Base-by-base conservation (phyloP, 2,329 filamentous ascomycete genomes). In the Scedosporium apiospermum region DNA sequence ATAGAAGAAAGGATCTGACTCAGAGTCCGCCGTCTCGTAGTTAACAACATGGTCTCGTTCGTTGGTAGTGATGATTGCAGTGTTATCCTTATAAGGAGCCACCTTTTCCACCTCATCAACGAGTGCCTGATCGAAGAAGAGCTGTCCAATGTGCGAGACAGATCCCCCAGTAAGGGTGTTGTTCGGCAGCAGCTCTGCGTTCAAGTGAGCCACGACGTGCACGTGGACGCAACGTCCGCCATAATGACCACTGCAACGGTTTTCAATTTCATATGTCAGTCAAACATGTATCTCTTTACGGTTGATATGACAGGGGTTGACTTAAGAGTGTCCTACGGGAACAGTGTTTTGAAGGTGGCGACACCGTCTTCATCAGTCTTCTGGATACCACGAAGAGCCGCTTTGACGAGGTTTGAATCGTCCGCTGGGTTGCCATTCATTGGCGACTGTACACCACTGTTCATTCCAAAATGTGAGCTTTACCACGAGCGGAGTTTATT, bases 121-220 rank as follows among this genome's bases (percentile, higher is more conserved):
- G 42, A 85, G 76, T 65, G 76, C 75, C 69, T 84, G 79, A 71
- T 85, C 82, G 69, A 85, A 83, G 76, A 83, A 87, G 64, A 84
- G 71, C 70, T 88, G 84, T n/a, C 84, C 84, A 42, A 86, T 78
- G 71, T 87, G 83, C 2, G 80, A 77, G 57, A 81, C 77, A 30
- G 74, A 76, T 23, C 79, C 76, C 63, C 77, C 80, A 27, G 73
- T 71, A 64, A 83, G 74, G 63, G 82, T 85, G 66, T 77, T 75
- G 73, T 85, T 84, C 57, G 75, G 66, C 58, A 77, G 73, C 6
- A 77, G 68, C 10, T 69, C 71, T 27, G 72, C 71, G 61, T 70
- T 67, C 62, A 65, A 64, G 67, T 73, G 71, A 41, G 70, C 69
- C 62, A 75, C 68, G 46, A 76, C 65, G 67, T 78, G 77, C 57